Percentiles rank a stretch among this genome's conserved stretches.
These are phyloP conservation scores for Hanseniaspora vineae DNA, from an alignment of 805 yeast species.

Conservation along the genomic window DNA sequence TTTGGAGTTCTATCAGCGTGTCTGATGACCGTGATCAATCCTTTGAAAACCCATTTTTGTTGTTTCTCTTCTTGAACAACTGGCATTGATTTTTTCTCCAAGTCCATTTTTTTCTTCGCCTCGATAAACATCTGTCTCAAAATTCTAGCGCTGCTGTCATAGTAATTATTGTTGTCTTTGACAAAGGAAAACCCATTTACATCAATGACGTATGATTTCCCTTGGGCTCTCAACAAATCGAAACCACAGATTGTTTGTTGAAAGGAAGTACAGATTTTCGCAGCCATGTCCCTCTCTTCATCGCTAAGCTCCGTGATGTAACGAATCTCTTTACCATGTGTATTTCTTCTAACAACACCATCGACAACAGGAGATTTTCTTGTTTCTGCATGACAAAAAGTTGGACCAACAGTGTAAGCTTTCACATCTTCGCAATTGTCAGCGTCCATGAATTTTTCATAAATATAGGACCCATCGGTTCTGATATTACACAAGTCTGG, in stretches of 20 bases:
- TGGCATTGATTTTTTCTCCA: constrained; percentile 16
- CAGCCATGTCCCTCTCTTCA: constrained; percentile 73
- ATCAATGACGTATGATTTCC: constrained; percentile 84
- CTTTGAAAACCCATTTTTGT: constrained; percentile 95
- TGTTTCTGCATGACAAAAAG: constrained; percentile 94
- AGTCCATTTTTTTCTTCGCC: constrained; percentile 38
- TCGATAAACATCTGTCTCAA: constrained; percentile 60
- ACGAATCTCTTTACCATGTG: constrained; percentile 94
- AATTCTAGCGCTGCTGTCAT: constrained; percentile 70
- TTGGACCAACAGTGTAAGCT: constrained; percentile 90
- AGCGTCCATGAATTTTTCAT: constrained; percentile 94
- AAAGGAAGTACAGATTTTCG: constrained; percentile 58
- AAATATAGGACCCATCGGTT: constrained; percentile 80
- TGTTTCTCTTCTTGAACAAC: constrained; percentile 25
- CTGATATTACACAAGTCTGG: constrained; percentile 63
- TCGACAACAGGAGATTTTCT: constrained; percentile 99
- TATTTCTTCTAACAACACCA: constrained; percentile 92
- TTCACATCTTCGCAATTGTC: constrained; percentile 97
- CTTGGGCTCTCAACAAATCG: constrained; percentile 81
- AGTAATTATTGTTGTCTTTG: constrained; percentile 77
- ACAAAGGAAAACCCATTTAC: constrained; percentile 98
- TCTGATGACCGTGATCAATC: constrained; percentile 78
- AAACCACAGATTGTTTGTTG: constrained; percentile 96
- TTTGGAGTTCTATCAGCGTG: constrained; percentile 99
- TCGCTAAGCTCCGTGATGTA: constrained; percentile 69